These are phyloP conservation scores for Fusarium haematococcum DNA, from an alignment of 2,329 filamentous ascomycete species.

Conservation along the genomic window DNA sequence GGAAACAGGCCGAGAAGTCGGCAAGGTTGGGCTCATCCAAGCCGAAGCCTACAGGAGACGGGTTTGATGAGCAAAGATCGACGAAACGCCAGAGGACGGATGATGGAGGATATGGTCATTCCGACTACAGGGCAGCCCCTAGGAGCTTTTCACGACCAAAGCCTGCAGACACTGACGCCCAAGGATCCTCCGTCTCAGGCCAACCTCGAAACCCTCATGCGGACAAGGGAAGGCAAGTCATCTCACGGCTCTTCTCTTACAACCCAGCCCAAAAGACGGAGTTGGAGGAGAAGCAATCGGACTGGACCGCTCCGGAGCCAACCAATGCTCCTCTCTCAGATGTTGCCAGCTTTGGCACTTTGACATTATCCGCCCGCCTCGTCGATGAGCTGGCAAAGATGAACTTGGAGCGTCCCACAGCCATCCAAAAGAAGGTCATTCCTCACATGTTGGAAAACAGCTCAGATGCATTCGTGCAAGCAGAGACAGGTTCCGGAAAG, in stretches of 20 bases:
- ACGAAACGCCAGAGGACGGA: conserved; percentile 60
- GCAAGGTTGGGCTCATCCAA: conserved; percentile 43
- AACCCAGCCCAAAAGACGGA: conserved; percentile 81
- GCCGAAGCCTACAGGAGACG: conserved; percentile 37
- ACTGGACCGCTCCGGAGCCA: conserved; percentile 72
- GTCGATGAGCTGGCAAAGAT: conserved; percentile 90
- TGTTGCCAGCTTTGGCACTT: conserved; percentile 86
- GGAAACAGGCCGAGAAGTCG: conserved; percentile 72
- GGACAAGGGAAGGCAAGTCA: conserved; percentile 66
- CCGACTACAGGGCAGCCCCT: conserved; percentile 24
- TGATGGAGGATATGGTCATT: conserved; percentile 22
- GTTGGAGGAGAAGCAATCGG: conserved; percentile 62
- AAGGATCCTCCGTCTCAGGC: conserved; percentile 17
- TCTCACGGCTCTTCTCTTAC: conserved; percentile 92
- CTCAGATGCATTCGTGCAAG: conserved; percentile 94
- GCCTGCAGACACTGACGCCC: conserved; percentile 26
- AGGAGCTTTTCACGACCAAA: conserved; percentile 25
- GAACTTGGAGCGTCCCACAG: conserved; percentile 88
- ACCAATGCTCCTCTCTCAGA: conserved; percentile 92
- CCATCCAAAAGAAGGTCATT: conserved; percentile 92
- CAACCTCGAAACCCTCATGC: conserved; percentile 39
- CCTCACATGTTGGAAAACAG: conserved; percentile 83
- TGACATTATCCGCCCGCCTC: conserved; percentile 84
- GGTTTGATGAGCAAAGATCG: conserved; percentile 49
- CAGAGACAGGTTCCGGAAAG: conserved; percentile 97